Evolutionary conservation across 306 rosid species (phyloP), one percentile per base, ranked within the genome.

Genomic region (Oemleria cerasiformis): DNA sequence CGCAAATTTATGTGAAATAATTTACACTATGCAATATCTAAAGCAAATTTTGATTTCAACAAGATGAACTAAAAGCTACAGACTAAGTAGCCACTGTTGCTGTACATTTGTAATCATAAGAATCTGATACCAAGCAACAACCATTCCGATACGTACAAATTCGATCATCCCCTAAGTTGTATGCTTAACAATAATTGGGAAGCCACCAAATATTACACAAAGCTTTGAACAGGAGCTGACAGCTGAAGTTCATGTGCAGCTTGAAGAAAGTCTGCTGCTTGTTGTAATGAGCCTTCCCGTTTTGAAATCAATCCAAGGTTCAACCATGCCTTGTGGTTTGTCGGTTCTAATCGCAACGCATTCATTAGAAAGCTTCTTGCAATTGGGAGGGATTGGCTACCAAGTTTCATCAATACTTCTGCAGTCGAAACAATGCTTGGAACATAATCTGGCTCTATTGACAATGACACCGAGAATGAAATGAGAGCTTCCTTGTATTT

Each of bases 181-280:
- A 57, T 34, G 41, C 61, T 58, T 11, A 3, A 48, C 14, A 34
- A 14, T n/a, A 16, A 15, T 1, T 44, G 45, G 4, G 30, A 48
- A 79, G 14, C 34, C 62, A 25, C 62, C 19, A 45, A 41, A 48
- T 25, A 7, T 77, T 77, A 85, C 50, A 63, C 73, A 61, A 87
- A 83, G 65, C 82, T 73, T 80, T 75, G 86, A 48, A 85, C 92
- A 20, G 96, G 98, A 79, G 92, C 88, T 1, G 95, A 88, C 53
- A 77, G 67, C 76, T 90, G 70, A 63, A 88, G 90, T 63, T 90
- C 95, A 71, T 79, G 82, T 14, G 98, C 91, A 72, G 91, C 96
- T 81, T 90, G 96, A 78, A 92, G 90, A 84, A 82, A 86, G 21
- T 86, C 91, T 41, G 92, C 91, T 57, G 98, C 92, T 79, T 90